These are phyloP conservation scores for Pleurotus djamor DNA, from an alignment of 768 basidiomycete genomes.

Conservation along the genomic window DNA sequence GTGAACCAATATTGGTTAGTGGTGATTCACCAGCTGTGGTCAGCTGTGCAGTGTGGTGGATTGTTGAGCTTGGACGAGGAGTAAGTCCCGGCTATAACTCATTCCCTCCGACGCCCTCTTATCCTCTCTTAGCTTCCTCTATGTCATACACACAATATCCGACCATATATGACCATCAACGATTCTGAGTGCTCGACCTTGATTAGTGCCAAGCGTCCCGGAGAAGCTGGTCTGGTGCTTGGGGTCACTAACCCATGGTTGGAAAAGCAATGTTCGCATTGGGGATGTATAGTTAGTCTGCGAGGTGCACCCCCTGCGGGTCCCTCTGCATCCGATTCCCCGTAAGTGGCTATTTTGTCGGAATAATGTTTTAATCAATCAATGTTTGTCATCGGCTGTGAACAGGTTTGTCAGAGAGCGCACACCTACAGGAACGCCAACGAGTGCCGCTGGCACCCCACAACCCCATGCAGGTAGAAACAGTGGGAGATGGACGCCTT, in stretches of 20 bases:
- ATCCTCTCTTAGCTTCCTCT: constrained; percentile 62
- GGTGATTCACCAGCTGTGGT: constrained; percentile 77
- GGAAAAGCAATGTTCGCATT: constrained; percentile 74
- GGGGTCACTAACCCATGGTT: constrained; percentile 92
- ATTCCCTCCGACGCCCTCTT: neutral
- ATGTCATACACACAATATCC: constrained; percentile 74
- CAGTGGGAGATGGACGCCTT: neutral
- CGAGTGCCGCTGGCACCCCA: neutral
- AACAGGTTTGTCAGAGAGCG: neutral
- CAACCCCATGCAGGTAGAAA: neutral
- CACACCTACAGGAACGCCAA: neutral
- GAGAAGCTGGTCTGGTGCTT: constrained; percentile 70
- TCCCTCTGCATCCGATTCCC: constrained; percentile 9
- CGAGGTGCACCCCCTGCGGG: constrained; percentile 37
- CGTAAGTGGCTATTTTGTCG: neutral
- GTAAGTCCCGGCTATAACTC: constrained; percentile 32
- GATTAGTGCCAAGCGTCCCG: constrained; percentile 74
- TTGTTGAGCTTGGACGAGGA: constrained; percentile 84
- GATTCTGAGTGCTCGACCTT: constrained; percentile 78
- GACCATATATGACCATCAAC: constrained; percentile 97
- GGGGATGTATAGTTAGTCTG: constrained; percentile 81
- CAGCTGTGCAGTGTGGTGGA: constrained; percentile 90
- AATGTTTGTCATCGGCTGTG: neutral
- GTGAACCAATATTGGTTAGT: constrained; percentile 87
- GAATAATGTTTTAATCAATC: neutral